phyloP scores from a whole-genome alignment of 2,329 filamentous ascomycete genomes.

The Alternaria sp. region DNA sequence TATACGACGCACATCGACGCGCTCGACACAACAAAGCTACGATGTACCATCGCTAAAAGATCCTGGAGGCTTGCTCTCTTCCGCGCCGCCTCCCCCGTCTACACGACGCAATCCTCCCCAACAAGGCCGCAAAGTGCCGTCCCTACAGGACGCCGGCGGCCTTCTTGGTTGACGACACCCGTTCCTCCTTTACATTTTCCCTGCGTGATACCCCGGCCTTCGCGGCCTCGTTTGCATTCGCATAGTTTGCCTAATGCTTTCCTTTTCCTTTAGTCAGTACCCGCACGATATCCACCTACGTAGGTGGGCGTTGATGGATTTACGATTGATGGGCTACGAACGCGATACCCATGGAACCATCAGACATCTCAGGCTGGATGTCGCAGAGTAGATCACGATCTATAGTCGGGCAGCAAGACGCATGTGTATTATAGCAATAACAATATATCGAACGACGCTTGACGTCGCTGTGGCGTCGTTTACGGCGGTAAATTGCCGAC shows the following conservation, averaged over 20 bases:
- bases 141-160: conserved; percentile 45
- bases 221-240: conserved; percentile 29
- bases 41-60: conserved; percentile 42
- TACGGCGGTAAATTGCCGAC: conserved; percentile 17
- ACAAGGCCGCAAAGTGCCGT: conserved; percentile 34
- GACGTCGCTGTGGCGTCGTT: conserved; percentile 18
- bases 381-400: background rate
- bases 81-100: conserved; percentile 16
- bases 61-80: conserved; percentile 38
- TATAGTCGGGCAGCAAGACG: conserved; percentile 7
- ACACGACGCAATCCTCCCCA: conserved; percentile 33
- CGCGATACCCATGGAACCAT: background rate
- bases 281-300: conserved; percentile 29
- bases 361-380: background rate
- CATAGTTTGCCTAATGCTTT: conserved; percentile 30
- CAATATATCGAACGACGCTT: conserved; percentile 1
- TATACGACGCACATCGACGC: conserved; percentile 32
- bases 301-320: conserved; percentile 27
- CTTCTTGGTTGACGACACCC: conserved; percentile 33
- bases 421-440: conserved; percentile 5
- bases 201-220: conserved; percentile 46
- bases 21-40: conserved; percentile 33
- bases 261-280: conserved; percentile 11
- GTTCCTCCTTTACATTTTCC: conserved; percentile 20
- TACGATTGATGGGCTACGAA: conserved; percentile 25